These are phyloP conservation scores for Salix exigua DNA, from an alignment of 345 rosid genomes.

Conservation along the genomic window DNA sequence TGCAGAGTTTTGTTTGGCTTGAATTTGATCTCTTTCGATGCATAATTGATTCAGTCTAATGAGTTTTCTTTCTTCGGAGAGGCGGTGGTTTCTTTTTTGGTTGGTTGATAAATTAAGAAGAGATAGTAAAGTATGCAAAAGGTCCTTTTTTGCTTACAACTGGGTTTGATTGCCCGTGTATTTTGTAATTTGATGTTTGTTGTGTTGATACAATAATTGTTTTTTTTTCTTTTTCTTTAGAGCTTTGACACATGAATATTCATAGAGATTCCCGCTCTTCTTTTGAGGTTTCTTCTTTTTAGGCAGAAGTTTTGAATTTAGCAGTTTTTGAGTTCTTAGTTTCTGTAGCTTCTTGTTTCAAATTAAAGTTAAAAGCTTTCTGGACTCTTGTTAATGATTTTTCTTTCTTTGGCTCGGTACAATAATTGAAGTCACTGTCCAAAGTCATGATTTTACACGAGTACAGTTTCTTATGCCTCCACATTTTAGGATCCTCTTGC, in stretches of 20 bases:
- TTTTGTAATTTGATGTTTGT: slow-evolving; percentile 1
- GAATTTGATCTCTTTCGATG: not conserved
- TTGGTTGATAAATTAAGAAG: not conserved
- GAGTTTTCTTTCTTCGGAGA: slow-evolving; percentile 12
- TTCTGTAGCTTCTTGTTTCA: slow-evolving; percentile 6
- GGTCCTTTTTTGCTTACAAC: not conserved
- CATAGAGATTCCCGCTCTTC: slow-evolving; percentile 18
- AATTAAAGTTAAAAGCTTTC: slow-evolving; percentile 10
- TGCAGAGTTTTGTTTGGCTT: slow-evolving; percentile 6
- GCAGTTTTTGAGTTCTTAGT: not conserved
- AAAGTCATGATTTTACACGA: not conserved
- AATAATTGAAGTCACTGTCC: not conserved
- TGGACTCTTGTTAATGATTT: slow-evolving; percentile 6
- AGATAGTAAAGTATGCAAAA: not conserved
- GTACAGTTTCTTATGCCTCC: not conserved
- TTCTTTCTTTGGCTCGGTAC: not conserved
- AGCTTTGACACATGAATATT: slow-evolving; percentile 16
- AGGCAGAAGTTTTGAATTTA: slow-evolving; percentile 2
- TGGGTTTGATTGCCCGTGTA: not conserved
- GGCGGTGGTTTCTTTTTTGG: not conserved
- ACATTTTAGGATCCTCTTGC: not conserved
- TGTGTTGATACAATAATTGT: not conserved
- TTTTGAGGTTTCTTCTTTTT: slow-evolving; percentile 10
- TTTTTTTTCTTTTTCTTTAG: slow-evolving; percentile 7
- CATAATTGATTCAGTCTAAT: not conserved